Base-by-base conservation (phyloP, 169 alveolate genomes). In the Perkinsus chesapeaki region DNA sequence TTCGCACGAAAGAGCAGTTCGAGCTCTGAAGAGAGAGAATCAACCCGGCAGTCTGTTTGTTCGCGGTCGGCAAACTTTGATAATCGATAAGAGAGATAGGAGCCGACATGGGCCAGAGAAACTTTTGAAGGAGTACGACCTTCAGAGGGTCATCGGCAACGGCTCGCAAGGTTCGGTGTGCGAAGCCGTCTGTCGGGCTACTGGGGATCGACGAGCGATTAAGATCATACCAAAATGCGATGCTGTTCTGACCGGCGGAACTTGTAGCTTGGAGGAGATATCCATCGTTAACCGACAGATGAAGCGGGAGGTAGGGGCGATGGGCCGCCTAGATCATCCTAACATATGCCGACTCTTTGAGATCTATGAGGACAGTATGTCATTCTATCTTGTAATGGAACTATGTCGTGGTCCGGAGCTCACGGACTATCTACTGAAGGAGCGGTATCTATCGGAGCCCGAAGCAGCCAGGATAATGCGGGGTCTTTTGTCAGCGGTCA, bases 371-470 rank as follows among this genome's bases (percentile, higher is more conserved):
- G 95, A 95, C 91, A 91, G 94, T 38, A 92, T 95, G 92, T 93
- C 96, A 36, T 94, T 95, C 92, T 96, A 95, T 93, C 94, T 96
- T 39, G 95, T 96, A 27, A 96, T 96, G 95, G 97, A 96, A 93
- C 96, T 94, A 82, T 96, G 97, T 91, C 95, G 95, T 73, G 97
- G 98, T 31, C 97, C 97, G 0, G 97, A 95, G 73, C 95, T 96
- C 48, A 95, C 95, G 94, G 96, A 96, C 91, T 93, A 96, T 16
- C 95, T 96, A 23, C 92, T 94, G 16, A 93, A 96, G 37, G 92
- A 91, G 16, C 93, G 94, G 39, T 92, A 95, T 38, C 96, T 96
- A 36, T 93, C 97, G 0, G 98, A 97, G 93, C 94, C 95, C 73
- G 97, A 95, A n/a, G 96, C 98, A 0, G 97, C 98, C n/a, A 91